A percentile compares a stretch with the other conserved stretches of the same genome.
Conservation (phyloP, 2,329 filamentous ascomycete genomes). For the Tricladium varicosporioides region DNA sequence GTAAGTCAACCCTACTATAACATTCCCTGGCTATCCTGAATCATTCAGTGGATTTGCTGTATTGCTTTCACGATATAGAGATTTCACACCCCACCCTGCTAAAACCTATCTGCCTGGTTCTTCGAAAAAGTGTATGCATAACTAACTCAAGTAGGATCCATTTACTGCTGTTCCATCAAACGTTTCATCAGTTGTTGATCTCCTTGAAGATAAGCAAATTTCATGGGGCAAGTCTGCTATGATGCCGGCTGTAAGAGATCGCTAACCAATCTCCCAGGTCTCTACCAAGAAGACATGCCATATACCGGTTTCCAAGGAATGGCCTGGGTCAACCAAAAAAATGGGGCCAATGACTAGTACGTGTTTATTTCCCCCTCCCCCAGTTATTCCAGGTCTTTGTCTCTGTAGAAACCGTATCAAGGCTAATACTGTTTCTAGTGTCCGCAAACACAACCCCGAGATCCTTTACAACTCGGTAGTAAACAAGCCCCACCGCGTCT, state of each 20-base stretch:
- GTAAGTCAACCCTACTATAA: background rate
- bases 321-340: conserved; percentile 62
- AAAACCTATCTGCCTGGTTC: too few relatives aligned
- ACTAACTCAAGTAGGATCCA: conserved; percentile 44
- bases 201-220: conserved; percentile 63
- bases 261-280: conserved; percentile 14
- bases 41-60: too few relatives aligned
- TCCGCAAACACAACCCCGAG: conserved; percentile 75
- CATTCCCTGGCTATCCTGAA: too few relatives aligned
- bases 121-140: background rate
- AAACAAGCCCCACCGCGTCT: conserved; percentile 55
- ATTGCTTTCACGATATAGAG: too few relatives aligned
- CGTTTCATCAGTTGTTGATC: conserved; percentile 65
- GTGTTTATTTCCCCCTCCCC: background rate
- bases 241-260: too few relatives aligned
- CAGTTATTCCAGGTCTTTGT: too few relatives aligned
- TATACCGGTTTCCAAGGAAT: conserved; percentile 70
- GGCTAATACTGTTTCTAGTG: conserved; percentile 34
- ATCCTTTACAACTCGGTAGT: conserved; percentile 67
- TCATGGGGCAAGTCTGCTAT: conserved; percentile 50
- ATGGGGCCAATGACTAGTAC: conserved; percentile 64
- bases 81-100: too few relatives aligned
- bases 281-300: conserved; percentile 78
- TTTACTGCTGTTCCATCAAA: conserved; percentile 58
- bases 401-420: too few relatives aligned